Percentiles rank a stretch among this genome's conserved stretches.
These are phyloP conservation scores for Silene coronaria DNA, from an alignment of 179 eudicot species.

Conservation along the genomic window DNA sequence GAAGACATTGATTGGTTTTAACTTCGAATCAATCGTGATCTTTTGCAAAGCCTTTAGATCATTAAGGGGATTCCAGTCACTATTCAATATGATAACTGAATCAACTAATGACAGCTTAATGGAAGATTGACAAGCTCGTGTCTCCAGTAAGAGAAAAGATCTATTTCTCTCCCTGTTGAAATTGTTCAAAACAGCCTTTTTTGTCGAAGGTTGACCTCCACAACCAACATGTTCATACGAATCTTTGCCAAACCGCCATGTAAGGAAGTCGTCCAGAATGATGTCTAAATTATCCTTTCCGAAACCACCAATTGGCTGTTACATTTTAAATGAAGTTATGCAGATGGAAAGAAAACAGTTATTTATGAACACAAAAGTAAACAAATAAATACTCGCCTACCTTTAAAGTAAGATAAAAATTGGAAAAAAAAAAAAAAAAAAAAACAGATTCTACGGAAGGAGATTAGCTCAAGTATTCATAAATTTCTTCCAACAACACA, in stretches of 20 bases:
- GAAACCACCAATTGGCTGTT: conserved; percentile 54
- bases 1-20: conserved; percentile 57
- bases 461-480: not conserved
- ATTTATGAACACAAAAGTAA: not conserved
- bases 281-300: conserved; percentile 48
- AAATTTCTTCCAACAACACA: not conserved
- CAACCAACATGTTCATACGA: conserved; percentile 73
- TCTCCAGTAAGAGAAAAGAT: conserved; percentile 70
- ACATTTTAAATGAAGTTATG: conserved; percentile 9
- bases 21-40: conserved; percentile 55
- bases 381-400: not conserved
- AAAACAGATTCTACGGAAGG: too few species aligned
- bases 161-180: conserved; percentile 62
- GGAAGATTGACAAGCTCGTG: conserved; percentile 61
- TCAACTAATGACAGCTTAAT: conserved; percentile 64
- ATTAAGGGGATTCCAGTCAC: conserved; percentile 80
- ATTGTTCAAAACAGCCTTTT: conserved; percentile 63
- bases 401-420: too few species aligned
- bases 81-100: conserved; percentile 59
- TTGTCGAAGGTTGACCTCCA: conserved; percentile 38
- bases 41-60: conserved; percentile 69
- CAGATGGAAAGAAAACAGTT: conserved; percentile 6
- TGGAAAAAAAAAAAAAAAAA: too few species aligned
- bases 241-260: conserved; percentile 65
- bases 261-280: conserved; percentile 70